Conservation (phyloP, 2,329 filamentous ascomycete genomes). For the Cladobotryum mycophilum region DNA sequence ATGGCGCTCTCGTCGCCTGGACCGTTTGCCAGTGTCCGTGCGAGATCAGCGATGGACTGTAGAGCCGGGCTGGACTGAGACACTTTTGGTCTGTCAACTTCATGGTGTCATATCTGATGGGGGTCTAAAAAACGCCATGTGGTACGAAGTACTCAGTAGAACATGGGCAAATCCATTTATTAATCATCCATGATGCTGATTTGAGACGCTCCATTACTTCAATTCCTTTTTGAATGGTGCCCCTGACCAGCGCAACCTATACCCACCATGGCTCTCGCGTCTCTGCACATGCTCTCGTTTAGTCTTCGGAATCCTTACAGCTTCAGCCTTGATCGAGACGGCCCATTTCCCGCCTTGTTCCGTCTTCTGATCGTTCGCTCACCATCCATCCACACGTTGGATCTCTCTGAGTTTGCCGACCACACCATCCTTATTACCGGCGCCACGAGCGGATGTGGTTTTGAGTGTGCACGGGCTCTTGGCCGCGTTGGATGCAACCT, state of each 20-base stretch:
- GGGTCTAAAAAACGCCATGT: neutral
- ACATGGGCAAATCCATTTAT: too few relatives aligned
- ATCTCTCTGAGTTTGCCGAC: neutral
- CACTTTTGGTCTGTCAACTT: too few relatives aligned
- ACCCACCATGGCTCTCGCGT: neutral
- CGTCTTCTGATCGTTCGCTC: neutral
- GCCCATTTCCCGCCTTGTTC: neutral
- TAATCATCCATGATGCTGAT: neutral
- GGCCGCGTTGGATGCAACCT: neutral
- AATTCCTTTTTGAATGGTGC: neutral
- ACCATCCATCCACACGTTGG: neutral
- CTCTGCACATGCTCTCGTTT: neutral
- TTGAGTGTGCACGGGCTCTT: slow-evolving; percentile 16
- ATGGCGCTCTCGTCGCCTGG: slow-evolving; percentile 40
- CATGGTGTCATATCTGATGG: too few relatives aligned
- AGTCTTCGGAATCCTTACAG: neutral
- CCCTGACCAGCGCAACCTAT: neutral
- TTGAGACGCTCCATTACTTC: too few relatives aligned
- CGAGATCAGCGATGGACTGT: neutral
- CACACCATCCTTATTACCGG: slow-evolving; percentile 17
- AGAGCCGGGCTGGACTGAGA: neutral
- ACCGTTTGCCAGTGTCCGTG: neutral
- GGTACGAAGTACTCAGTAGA: neutral
- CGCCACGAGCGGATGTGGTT: slow-evolving; percentile 20
- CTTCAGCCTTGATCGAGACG: neutral